Evolutionary conservation across 164 flowering plant genomes (phyloP), one percentile per base, ranked within the genome.

Genomic region (Kingdonia uniflora): DNA sequence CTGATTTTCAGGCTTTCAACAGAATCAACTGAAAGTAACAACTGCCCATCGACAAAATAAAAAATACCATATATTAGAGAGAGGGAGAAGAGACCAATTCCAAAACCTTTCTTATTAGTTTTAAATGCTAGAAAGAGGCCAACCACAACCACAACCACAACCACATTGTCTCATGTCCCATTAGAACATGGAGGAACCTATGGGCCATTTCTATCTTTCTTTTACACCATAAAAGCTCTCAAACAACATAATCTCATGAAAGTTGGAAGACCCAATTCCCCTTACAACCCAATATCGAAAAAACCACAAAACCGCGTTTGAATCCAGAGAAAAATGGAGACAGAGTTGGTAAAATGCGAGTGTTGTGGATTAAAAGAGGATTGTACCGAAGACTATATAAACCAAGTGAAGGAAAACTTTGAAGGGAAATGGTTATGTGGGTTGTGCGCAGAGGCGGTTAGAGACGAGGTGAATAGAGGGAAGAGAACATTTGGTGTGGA

Each of bases 381-480:
- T 19, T 91, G 98, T 68, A 91, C 98, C n/a, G 80, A 75, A 58
- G 85, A 81, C 13, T 91, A 91, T 64, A 91, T 91, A 11, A 68
- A 57, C 25, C 71, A 70, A 37, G 87, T 91, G 55, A 83, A 76
- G 66, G 65, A 76, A 6, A 85, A 79, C 29, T 91, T 91, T 45
- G 79, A 74, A 1, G 98, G 86, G 20, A 85, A 85, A 74, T 91
- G 95, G 95, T 75, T 91, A 11, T 91, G 98, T 65, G 96, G 98
- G 44, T 57, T 87, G 55, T 91, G 98, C 66, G 84, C 96, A 16
- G 92, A 81, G 55, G 98, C 98, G 0, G 96, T 87, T 0, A 72
- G 77, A 56, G 92, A 91, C 59, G 97, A 91, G 57, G 75, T 75
- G 0, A 68, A 47, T 19, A 72, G 78, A 59, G 73, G 74, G 6